These are phyloP conservation scores for Inga leiocalycina DNA, from an alignment of 306 rosid species.

Conservation along the genomic window DNA sequence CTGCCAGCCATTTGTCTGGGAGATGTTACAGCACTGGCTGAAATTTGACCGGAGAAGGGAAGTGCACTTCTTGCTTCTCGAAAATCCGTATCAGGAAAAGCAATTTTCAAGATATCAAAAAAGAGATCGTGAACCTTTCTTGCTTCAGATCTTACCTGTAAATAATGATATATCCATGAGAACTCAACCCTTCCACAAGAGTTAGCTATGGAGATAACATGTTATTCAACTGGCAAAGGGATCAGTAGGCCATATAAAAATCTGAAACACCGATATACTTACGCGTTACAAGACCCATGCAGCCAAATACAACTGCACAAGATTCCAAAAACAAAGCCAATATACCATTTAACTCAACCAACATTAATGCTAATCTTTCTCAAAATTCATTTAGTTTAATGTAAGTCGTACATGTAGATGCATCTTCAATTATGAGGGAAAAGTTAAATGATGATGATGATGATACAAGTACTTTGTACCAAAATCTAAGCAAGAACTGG, in stretches of 20 bases:
- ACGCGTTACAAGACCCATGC: neutral
- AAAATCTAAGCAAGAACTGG: neutral
- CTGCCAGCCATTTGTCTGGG: conserved; percentile 56
- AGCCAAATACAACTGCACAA: neutral
- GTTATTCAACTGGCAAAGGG: neutral
- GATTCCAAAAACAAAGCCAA: neutral
- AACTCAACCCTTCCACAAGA: neutral
- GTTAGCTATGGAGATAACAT: neutral
- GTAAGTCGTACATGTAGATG: neutral
- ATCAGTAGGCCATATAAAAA: neutral
- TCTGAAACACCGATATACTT: neutral
- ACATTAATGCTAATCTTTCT: neutral
- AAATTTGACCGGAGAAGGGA: conserved; percentile 60
- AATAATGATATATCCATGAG: conserved; percentile 29
- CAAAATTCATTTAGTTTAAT: neutral
- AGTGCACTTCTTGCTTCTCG: conserved; percentile 79
- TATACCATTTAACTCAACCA: neutral
- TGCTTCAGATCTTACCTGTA: conserved; percentile 92
- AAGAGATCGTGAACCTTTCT: conserved; percentile 96
- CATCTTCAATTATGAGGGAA: neutral
- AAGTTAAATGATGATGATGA: neutral
- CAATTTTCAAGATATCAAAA: conserved; percentile 89
- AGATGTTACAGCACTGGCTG: conserved; percentile 52
- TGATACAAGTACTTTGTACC: neutral
- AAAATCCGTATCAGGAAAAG: conserved; percentile 90